Conservation (phyloP, 1,284 basidiomycete species). For the Stygiomarasmius scandens region DNA sequence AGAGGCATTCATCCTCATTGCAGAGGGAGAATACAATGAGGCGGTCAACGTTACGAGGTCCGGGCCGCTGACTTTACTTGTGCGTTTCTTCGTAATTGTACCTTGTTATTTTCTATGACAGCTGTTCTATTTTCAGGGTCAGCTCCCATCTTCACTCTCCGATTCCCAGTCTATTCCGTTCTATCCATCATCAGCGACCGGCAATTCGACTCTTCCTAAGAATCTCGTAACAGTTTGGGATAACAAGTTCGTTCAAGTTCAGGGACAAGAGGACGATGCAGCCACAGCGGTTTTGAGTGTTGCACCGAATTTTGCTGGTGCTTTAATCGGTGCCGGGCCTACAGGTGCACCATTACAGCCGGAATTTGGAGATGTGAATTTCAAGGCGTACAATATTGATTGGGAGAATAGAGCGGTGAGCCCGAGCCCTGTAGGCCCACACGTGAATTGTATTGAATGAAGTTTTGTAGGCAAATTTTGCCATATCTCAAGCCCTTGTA, state of each 20-base stretch:
- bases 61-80: slow-evolving; percentile 59
- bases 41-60: slow-evolving; percentile 57
- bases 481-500: slow-evolving; percentile 61
- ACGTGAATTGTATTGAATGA: not conserved
- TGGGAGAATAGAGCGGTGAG: slow-evolving; percentile 67
- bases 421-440: not conserved
- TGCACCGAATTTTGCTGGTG: slow-evolving; percentile 48
- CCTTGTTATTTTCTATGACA: not conserved
- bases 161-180: slow-evolving; percentile 32
- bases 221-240: slow-evolving; percentile 62
- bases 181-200: slow-evolving; percentile 5
- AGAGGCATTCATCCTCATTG: slow-evolving; percentile 55
- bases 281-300: slow-evolving; percentile 57
- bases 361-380: slow-evolving; percentile 57
- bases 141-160: slow-evolving; percentile 40
- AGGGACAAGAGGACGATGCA: slow-evolving; percentile 56
- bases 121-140: slow-evolving; percentile 43
- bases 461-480: slow-evolving; percentile 50
- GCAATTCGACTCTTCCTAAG: slow-evolving; percentile 33
- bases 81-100: slow-evolving; percentile 21
- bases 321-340: slow-evolving; percentile 58
- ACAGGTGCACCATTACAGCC: slow-evolving; percentile 58
- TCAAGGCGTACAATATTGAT: slow-evolving; percentile 69
- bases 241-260: slow-evolving; percentile 41
- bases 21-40: slow-evolving; percentile 64